Conservation (phyloP, 352 stramenopile genomes). For the Phytopythium mirpurense region DNA sequence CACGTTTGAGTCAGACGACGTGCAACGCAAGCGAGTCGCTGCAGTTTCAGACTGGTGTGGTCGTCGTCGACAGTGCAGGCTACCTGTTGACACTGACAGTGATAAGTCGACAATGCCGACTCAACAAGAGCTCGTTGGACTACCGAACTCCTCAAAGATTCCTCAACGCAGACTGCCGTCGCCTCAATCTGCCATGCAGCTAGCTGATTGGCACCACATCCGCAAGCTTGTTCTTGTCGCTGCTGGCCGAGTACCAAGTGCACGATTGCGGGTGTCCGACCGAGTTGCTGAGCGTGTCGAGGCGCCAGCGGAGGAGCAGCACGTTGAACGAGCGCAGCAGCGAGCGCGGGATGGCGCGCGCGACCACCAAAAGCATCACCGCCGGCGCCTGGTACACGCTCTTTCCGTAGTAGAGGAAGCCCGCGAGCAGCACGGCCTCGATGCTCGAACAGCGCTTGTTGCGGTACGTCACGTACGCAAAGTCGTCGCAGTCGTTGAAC, state of each 20-base stretch:
- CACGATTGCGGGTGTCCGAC: conserved; percentile 1
- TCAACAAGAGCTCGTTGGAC: too few species aligned
- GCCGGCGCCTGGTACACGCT: conserved; percentile 17
- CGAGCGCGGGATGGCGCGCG: conserved; percentile 16
- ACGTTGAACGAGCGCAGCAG: conserved; percentile 25
- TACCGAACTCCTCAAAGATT: too few species aligned
- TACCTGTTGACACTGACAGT: too few species aligned
- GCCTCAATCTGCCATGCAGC: too few species aligned
- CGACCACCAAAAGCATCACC: conserved; percentile 16
- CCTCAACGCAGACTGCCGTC: too few species aligned
- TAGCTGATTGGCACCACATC: conserved; percentile 2
- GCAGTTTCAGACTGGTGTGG: too few species aligned
- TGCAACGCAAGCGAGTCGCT: too few species aligned
- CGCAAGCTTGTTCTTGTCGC: conserved; percentile 4
- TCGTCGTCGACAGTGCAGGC: too few species aligned
- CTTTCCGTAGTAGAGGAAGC: conserved; percentile 20
- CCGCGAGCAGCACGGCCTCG: conserved; percentile 15
- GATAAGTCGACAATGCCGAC: too few species aligned
- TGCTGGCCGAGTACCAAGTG: conserved; percentile 8
- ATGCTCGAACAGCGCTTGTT: conserved; percentile 11
- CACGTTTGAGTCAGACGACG: too few species aligned
- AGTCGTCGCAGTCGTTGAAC: conserved; percentile 22
- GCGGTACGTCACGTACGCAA: conserved; percentile 12
- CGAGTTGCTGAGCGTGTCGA: conserved; percentile 5
- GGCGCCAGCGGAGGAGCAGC: conserved; percentile 12